Evolutionary conservation across 352 stramenopile species (phyloP), one percentile per base, ranked within the genome.

Genomic region (Phytophthora pseudosyringae): DNA sequence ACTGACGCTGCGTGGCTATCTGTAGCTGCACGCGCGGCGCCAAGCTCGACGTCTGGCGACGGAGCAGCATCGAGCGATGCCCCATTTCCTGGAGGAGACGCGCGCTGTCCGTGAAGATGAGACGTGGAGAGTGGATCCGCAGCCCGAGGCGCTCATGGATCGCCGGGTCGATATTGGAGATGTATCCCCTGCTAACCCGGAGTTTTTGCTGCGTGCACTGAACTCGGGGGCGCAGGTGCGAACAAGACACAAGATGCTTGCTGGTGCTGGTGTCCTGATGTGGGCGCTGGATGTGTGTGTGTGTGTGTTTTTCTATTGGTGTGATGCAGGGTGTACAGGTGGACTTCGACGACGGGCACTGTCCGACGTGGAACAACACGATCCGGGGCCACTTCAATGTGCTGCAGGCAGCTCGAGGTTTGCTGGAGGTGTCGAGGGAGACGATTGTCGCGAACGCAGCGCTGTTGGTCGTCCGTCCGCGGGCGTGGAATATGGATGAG

Each of bases 401-500:
- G 38, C 80, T 94, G 54, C 93, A 98, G 69, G 95, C 95, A 2
- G 83, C 91, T n/a, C 80, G 85, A 33, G 81, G 89, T 4, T 83
- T 81, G 26, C 53, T 89, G 31, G 53, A 55, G 5, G 46, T 68
- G 6, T 65, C 61, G 10, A 61, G 49, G 1, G 40, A 86, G 55
- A 67, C 53, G 15, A 55, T 78, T 25, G 36, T 33, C 10, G 33
- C 69, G 1, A 65, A 74, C 16, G 86, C 83, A 13, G 90, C 94
- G 33, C 83, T 96, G 41, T 78, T 98, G n/a, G 79, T 99, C 41
- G 80, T 98, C 36, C 91, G 96, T 28, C 96, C 90, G 18, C 71
- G 96, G 28, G 95, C 94, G 31, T 98, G 94, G 94, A 97, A 99
- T 66, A 91, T 98, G 68, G 93, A 98, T 62, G 96, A 99, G 75